These are phyloP conservation scores for Arabidopsis lyrata DNA, from an alignment of 441 rosid species.

Conservation along the genomic window DNA sequence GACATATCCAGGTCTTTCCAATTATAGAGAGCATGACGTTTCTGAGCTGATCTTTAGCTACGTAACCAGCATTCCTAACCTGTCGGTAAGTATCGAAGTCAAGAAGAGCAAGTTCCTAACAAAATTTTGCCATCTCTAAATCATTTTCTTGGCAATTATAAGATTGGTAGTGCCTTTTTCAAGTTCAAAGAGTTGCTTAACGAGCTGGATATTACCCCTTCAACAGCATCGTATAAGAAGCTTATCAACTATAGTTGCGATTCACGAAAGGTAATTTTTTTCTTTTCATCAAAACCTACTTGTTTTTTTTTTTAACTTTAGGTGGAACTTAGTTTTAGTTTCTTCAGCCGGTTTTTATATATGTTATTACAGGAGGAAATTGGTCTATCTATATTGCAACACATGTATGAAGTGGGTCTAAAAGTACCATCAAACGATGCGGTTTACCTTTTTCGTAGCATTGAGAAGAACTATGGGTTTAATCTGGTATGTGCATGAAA, in stretches of 20 bases:
- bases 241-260: conserved; percentile 57
- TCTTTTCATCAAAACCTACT: not conserved
- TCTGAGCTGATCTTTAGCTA: conserved; percentile 61
- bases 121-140: not conserved
- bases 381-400: conserved; percentile 48
- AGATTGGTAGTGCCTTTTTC: conserved; percentile 50
- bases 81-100: not conserved
- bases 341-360: not conserved
- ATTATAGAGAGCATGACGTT: conserved; percentile 36
- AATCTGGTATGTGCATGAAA: conserved; percentile 51
- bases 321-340: not conserved
- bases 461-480: conserved; percentile 58
- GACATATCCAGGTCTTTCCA: conserved; percentile 48
- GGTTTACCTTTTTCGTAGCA: conserved; percentile 51
- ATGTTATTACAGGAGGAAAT: not conserved
- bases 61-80: conserved; percentile 59
- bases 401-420: conserved; percentile 58
- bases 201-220: conserved; percentile 53
- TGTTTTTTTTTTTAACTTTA: not conserved
- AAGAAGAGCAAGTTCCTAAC: not conserved
- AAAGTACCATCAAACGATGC: conserved; percentile 48
- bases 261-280: conserved; percentile 46
- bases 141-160: not conserved
- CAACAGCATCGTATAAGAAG: conserved; percentile 55
- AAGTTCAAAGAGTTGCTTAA: conserved; percentile 58